Evolutionary conservation across 2,329 filamentous ascomycete species (phyloP), one percentile per base, ranked within the genome.

Genomic region (Cytospora chrysosperma): DNA sequence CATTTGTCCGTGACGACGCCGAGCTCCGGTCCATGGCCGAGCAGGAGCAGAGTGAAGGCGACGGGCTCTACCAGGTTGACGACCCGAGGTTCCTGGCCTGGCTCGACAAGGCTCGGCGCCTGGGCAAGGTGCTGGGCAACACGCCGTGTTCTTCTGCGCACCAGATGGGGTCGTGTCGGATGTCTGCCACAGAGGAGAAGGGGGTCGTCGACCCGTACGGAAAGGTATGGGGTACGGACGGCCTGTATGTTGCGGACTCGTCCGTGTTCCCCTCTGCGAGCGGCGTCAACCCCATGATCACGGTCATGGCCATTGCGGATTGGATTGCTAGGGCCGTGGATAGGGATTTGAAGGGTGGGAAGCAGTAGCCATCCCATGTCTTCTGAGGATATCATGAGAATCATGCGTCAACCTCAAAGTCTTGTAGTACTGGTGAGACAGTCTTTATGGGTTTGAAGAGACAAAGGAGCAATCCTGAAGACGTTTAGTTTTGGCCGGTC

Each of bases 211-310:
- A 88, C 70, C 73, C 77, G 4, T 76, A 74, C 65, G 86, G 87
- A 2, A 78, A 73, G 66, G 85, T 92, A 8, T 93, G 89, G 88
- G 89, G 84, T 1, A 81, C 79, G 0, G 77, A 86, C 69, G 84
- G 82, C 0, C 71, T 93, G 69, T 92, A 86, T 71, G 85, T 93
- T 21, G 85, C 87, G 12, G 91, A 94, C 74, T 86, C 89, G 52
- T 92, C 88, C 72, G 87, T 92, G 13, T 90, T 93, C 66, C 91
- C 89, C 1, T 88, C 84, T 62, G 89, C 90, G 13, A 91, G 86
- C 72, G 91, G 91, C 1, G 90, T 93, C 32, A 93, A 93, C 73
- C 91, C 91, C 15, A 93, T 94, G 91, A 79, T 93, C 51, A 92
- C 90, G 15, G 82, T 80, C 63, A 92, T 93, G 90, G 85, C 85